Conservation (phyloP, 1,284 basidiomycete genomes). For the Thecaphora frezii region DNA sequence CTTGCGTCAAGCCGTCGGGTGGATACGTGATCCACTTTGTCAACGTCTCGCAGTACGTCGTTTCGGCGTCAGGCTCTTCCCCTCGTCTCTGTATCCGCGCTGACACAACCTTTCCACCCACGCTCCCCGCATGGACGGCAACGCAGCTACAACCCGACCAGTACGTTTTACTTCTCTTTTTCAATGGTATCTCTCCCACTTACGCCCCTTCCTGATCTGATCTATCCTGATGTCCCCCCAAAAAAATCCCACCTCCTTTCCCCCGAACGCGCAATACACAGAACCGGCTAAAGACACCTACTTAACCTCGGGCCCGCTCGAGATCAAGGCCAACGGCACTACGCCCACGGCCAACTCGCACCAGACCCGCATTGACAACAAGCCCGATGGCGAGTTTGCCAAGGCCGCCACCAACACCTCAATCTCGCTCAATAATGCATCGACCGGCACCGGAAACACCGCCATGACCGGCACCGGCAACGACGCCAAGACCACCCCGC, state of each 20-base stretch:
- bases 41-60: conserved; percentile 6
- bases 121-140: neutral
- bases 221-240: too few relatives aligned
- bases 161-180: too few relatives aligned
- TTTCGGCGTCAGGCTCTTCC: too few relatives aligned
- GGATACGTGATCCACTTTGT: conserved; percentile 17
- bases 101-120: too few relatives aligned
- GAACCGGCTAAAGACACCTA: conserved; percentile 1
- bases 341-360: conserved; percentile 14
- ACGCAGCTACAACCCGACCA: neutral
- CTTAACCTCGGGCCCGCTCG: conserved; percentile 13
- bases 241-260: too few relatives aligned
- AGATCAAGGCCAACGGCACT: conserved; percentile 18
- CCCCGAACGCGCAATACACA: conserved; percentile 2
- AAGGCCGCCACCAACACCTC: neutral
- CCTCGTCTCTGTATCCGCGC: too few relatives aligned
- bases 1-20: conserved; percentile 10
- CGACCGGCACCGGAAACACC: too few relatives aligned
- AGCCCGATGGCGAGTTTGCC: neutral
- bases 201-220: neutral
- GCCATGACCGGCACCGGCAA: too few relatives aligned
- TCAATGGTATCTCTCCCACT: neutral
- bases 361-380: conserved; percentile 6
- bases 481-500: too few relatives aligned
- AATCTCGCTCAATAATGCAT: too few relatives aligned